A percentile compares a stretch with the other conserved stretches of the same genome.
These are phyloP conservation scores for Penicillium italicum DNA, from an alignment of 2,329 filamentous ascomycete genomes.

Conservation along the genomic window DNA sequence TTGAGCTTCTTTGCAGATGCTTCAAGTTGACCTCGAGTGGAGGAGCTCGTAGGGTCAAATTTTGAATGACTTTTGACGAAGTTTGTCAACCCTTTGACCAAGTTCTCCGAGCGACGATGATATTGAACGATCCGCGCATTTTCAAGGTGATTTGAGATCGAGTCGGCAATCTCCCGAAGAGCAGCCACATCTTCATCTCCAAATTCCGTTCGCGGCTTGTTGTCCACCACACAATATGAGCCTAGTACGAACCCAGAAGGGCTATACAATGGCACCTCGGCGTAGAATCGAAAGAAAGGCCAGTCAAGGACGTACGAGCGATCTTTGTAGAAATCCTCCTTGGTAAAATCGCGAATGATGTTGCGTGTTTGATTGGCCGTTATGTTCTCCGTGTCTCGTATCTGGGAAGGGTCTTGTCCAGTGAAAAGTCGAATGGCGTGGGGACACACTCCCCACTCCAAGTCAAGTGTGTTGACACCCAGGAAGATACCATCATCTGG, in stretches of 20 bases:
- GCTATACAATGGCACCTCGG: conserved; percentile 58
- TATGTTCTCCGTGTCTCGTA: conserved; percentile 22
- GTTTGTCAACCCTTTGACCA: conserved; percentile 53
- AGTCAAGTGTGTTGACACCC: conserved; percentile 25
- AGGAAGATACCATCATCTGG: conserved; percentile 34
- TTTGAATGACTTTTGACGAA: conserved; percentile 47
- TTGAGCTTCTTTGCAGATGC: neutral
- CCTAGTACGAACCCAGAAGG: conserved; percentile 56
- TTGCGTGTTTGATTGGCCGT: conserved; percentile 31
- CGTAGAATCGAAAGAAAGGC: conserved; percentile 49
- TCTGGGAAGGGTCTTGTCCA: conserved; percentile 15
- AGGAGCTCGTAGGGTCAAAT: conserved; percentile 22
- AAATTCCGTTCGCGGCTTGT: conserved; percentile 49
- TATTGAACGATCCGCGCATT: conserved; percentile 53
- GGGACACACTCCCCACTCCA: conserved; percentile 22
- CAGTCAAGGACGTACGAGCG: conserved; percentile 33
- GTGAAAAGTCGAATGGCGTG: conserved; percentile 26
- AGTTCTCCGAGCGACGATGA: conserved; percentile 54
- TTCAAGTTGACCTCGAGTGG: conserved; percentile 11
- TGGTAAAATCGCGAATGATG: conserved; percentile 39
- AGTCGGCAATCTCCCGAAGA: conserved; percentile 55
- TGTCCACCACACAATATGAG: conserved; percentile 57
- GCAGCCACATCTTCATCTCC: conserved; percentile 37
- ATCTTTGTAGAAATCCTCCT: conserved; percentile 35
- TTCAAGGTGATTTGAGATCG: conserved; percentile 58